Base-by-base conservation (phyloP, 768 basidiomycete species). In the Boletales sp. region DNA sequence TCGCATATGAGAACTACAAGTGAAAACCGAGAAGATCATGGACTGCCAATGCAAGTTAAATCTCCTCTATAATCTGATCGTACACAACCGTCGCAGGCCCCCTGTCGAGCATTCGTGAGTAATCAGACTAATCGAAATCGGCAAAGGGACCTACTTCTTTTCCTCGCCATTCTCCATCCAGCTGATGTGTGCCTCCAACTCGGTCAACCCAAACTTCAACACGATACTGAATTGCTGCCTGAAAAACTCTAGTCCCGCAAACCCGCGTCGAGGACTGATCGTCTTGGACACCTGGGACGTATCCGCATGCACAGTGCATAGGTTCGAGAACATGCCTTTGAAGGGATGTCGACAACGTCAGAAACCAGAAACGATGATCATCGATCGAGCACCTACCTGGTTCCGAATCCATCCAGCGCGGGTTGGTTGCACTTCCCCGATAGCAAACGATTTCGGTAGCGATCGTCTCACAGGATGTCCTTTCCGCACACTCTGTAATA, bases 121-220 rank as follows among this genome's bases (percentile, higher is more conserved):
- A n/a, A 13, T 24, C 4, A 5, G 29, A 36, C 11, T 9, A 17
- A 13, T n/a, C n/a, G 1, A 29, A 19, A 12, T 13, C 5, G 7
- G 21, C 18, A 2, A 6, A 42, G 35, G 3, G 12, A 13, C 55
- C 30, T 32, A 63, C 66, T 58, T 60, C 50, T 32, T 51, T 43
- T 69, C 66, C 29, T 52, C 30, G 6, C 49, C 66, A 40, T 70
- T 54, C 44, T 78, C 75, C 39, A 53, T 62, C 78, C 78, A 79
- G 9, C 65, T 58, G 15, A 77, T 67, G 37, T 75, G 72, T 0
- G 76, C 76, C 47, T 75, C 70, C n/a, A 78, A 42, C 43, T 79
- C 77, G 0, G 77, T 75, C 36, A 70, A 40, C 0, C 78, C 78
- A 36, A 76, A 73, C 44, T 64, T 67, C 44, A 79, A 52, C 32